Evolutionary conservation across 2,329 filamentous ascomycete genomes (phyloP), one percentile per base, ranked within the genome.

Genomic region (Cordyceps cateniannulata): DNA sequence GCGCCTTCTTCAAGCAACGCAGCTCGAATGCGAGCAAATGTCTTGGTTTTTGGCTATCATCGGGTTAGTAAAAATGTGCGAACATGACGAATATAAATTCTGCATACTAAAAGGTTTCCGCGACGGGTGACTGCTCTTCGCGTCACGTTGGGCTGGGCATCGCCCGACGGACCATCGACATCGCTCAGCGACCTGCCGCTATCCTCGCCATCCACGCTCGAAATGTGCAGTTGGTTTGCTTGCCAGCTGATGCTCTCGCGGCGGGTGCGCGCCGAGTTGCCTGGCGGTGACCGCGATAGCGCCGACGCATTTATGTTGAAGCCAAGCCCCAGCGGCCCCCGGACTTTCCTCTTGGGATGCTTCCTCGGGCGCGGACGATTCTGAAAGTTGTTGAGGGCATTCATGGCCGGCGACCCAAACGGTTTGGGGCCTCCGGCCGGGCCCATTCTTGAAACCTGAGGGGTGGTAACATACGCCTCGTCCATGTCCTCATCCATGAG

Each of bases 161-260:
- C 81, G 60, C 81, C 73, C 52, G 77, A 75, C 16, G 75, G 74
- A 51, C 79, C 79, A 20, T 78, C 77, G 8, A 74, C 75, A 58
- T 83, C 77, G 65, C 84, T 85, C 69, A 45, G 20, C 8, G 42
- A 45, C 20, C 88, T 90, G 66, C 91, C 62, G 35, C 68, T 71
- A 44, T 77, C 92, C 68, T 96, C 76, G 5, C 69, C 70, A 35
- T 78, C 93, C 66, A 88, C 92, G 4, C 91, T 84, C 58, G 85
- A 87, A 42, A 97, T 88, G 65, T 95, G 88, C 22, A 97, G 76
- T 67, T 96, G 91, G 66, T 95, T 93, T 18, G 93, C 93, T 42
- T 93, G 91, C 78, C 95, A 86, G 65, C 90, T 96, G 63, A 98
- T 86, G 72, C 91, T 96, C 73, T 97, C 93, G 48, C 93, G 82